These are phyloP conservation scores for Microbotryomycetes sp. DNA, from an alignment of 1,284 basidiomycete species.

Conservation along the genomic window DNA sequence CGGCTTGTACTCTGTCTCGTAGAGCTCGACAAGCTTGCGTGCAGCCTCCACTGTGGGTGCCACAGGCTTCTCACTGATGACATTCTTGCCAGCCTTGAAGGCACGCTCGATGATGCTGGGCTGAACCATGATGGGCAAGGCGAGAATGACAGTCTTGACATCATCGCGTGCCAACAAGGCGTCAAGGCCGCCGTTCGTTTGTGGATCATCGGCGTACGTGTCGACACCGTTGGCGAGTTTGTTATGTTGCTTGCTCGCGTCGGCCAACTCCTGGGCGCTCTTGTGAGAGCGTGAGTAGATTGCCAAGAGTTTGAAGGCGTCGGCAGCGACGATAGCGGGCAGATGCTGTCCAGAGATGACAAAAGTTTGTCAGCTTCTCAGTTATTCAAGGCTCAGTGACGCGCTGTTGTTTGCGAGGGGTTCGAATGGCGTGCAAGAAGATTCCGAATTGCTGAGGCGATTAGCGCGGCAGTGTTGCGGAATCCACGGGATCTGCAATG, in stretches of 20 bases:
- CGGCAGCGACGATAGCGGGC: slow-evolving; percentile 20
- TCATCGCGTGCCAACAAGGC: slow-evolving; percentile 59
- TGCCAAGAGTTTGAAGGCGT: slow-evolving; percentile 15
- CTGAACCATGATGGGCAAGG: slow-evolving; percentile 67
- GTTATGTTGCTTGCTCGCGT: slow-evolving; percentile 32
- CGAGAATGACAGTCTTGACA: slow-evolving; percentile 64
- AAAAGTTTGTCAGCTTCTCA: too few relatives aligned
- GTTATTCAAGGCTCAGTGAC: too few relatives aligned
- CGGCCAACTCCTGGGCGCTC: slow-evolving; percentile 12
- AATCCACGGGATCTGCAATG: slow-evolving; percentile 1
- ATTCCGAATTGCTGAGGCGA: neutral
- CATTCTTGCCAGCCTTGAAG: slow-evolving; percentile 65
- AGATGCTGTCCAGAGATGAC: slow-evolving; percentile 26
- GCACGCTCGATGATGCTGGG: slow-evolving; percentile 58
- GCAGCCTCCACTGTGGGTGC: slow-evolving; percentile 62
- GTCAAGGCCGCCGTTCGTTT: slow-evolving; percentile 48
- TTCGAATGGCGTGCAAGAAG: too few relatives aligned
- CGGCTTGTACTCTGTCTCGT: slow-evolving; percentile 57
- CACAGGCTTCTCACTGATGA: slow-evolving; percentile 79
- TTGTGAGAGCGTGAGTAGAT: slow-evolving; percentile 34
- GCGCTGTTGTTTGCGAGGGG: too few relatives aligned
- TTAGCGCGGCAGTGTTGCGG: neutral
- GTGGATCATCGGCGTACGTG: slow-evolving; percentile 54
- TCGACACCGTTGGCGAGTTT: slow-evolving; percentile 39
- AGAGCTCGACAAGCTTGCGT: slow-evolving; percentile 57